Evolutionary conservation across 306 rosid genomes (phyloP).

Genomic region (Begonia masoniana): DNA sequence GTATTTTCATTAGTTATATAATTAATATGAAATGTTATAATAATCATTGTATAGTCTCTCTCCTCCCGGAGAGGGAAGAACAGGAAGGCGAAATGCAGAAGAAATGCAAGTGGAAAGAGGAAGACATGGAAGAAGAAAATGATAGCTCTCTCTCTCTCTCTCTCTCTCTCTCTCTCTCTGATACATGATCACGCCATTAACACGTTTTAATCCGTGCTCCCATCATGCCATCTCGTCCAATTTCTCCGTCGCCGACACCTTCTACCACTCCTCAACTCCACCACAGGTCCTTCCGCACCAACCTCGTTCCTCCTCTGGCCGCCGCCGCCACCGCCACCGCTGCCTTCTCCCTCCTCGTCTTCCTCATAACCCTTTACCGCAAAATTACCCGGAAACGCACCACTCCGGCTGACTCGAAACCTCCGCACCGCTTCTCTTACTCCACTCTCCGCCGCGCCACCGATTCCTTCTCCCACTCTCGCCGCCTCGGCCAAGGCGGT

Average conservation of each 20-base stretch:
- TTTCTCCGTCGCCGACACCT: slow-evolving; percentile 25
- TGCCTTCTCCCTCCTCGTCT: slow-evolving; percentile 36
- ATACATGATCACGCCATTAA: not conserved
- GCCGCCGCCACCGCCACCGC: slow-evolving; percentile 24
- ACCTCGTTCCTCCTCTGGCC: slow-evolving; percentile 13
- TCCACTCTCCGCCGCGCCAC: slow-evolving; percentile 82
- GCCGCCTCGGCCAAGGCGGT: slow-evolving; percentile 81
- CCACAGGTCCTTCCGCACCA: slow-evolving; percentile 8
- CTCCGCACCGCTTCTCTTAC: slow-evolving; percentile 62
- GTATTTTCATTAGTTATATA: too few species aligned
- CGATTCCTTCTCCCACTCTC: slow-evolving; percentile 45
- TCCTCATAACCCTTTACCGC: slow-evolving; percentile 39
- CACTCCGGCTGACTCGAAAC: slow-evolving; percentile 28
- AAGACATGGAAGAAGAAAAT: not conserved
- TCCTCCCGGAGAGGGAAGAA: too few species aligned
- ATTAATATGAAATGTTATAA: too few species aligned
- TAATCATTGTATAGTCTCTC: too few species aligned
- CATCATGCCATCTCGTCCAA: slow-evolving; percentile 44
- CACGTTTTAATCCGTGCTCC: not conserved
- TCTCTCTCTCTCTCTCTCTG: not conserved
- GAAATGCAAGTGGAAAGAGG: too few species aligned
- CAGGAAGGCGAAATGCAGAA: too few species aligned
- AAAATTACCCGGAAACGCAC: slow-evolving; percentile 40
- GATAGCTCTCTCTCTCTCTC: not conserved
- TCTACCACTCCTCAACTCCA: slow-evolving; percentile 2